These are phyloP conservation scores for Zygosaccharomyces pseudobailii DNA, from an alignment of 1,139 yeast genomes.

Conservation along the genomic window DNA sequence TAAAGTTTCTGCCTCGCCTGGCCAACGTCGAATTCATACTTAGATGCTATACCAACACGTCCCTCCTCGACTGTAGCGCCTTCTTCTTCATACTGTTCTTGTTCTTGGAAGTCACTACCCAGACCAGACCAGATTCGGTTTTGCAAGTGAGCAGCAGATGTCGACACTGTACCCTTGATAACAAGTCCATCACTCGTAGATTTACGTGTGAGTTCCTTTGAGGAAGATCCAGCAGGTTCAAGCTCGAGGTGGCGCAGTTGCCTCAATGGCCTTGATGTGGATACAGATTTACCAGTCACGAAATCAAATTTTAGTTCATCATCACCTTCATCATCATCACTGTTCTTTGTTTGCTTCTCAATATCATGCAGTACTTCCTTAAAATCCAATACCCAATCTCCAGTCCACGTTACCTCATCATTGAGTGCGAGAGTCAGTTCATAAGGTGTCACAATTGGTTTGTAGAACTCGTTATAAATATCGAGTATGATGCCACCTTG, in stretches of 20 bases:
- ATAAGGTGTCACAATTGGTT: constrained; percentile 90
- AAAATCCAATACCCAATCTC: constrained; percentile 87
- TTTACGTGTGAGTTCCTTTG: constrained; percentile 50
- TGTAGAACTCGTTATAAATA: constrained; percentile 70
- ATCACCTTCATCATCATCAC: constrained; percentile 33
- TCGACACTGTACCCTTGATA: constrained; percentile 76
- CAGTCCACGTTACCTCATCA: constrained; percentile 79
- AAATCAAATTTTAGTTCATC: constrained; percentile 84
- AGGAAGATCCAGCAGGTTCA: constrained; percentile 33
- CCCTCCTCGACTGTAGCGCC: constrained; percentile 83
- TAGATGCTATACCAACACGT: constrained; percentile 81
- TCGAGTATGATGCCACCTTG: constrained; percentile 88
- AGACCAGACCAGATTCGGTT: constrained; percentile 81
- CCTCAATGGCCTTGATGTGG: constrained; percentile 70
- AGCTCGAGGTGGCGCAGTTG: constrained; percentile 61
- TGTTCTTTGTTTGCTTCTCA: constrained; percentile 25
- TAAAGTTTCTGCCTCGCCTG: not conserved
- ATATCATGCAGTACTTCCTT: constrained; percentile 37
- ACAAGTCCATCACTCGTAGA: constrained; percentile 46
- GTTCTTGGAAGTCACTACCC: constrained; percentile 68
- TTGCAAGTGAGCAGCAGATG: constrained; percentile 77
- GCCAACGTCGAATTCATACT: constrained; percentile 43
- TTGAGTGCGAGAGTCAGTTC: constrained; percentile 77
- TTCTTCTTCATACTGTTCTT: constrained; percentile 43
- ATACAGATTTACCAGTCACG: constrained; percentile 72